Evolutionary conservation across 2,329 filamentous ascomycete species (phyloP), one percentile per base, ranked within the genome.

Genomic region (Trichoderma arundinaceum): DNA sequence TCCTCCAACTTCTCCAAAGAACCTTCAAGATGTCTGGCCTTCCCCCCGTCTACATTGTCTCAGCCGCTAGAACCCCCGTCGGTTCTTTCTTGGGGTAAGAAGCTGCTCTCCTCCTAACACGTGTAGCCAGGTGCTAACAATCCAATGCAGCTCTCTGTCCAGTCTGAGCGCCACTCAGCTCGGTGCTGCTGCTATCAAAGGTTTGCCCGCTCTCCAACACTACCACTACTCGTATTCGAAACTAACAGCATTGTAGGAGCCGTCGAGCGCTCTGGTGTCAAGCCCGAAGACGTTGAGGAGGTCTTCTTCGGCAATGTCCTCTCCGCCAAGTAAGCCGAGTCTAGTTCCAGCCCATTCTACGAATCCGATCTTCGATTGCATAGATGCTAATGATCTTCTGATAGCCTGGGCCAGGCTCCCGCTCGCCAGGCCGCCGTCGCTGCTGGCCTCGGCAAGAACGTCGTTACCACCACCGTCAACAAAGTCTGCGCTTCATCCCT

Each of bases 221-320:
- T 7, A 6, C 41, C 19, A 7, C 10, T 54, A 38, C 32, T 39
- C 65, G 53, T 38, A 59, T 38, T 58, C 8, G 28, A 15, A 65
- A 38, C 69, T 71, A 64, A 69, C 66, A 49, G 49, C 22, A 39
- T 56, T 22, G 32, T 65, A 90, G 87, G 84, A 74, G 94, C 94
- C 68, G 87, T 99, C 71, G 90, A 93, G 81, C 90, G 92, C 74
- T 92, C 91, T 53, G 89, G 95, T 64, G 88, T 99, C 82, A 94
- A 96, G 82, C 86, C 92, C 64, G 88, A 93, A 74, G 88, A 96
- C 77, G 92, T 99, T 66, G 89, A 99, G 77, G 95, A 99, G 79
- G 92, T 99, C 76, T 96, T 95, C 84, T 96, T 97, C 77, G 95
- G 95, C 79, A 99, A 99, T 84, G 95, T 99, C 71, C 87, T 99